Base-by-base conservation (phyloP, 495 filamentous ascomycete genomes). In the Bathelium albidoporum region DNA sequence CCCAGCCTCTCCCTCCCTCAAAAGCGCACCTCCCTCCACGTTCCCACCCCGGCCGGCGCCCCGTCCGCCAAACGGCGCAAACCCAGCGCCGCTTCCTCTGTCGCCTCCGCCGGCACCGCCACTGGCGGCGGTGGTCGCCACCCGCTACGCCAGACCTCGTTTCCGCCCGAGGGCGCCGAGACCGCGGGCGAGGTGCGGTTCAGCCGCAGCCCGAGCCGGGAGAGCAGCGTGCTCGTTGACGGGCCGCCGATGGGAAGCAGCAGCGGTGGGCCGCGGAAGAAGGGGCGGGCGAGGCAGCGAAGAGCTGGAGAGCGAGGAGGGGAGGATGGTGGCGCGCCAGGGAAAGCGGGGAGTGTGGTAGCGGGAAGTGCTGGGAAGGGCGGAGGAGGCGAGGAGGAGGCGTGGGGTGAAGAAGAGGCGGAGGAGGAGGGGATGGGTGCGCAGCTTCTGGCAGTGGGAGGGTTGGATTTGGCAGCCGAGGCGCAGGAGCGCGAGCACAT, bases 111-210 rank as follows among this genome's bases (percentile, higher is more conserved):
- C 34, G 34, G 34, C 34, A 39, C 34, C 34, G 34, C n/a, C 34
- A 39, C 34, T 39, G 5, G 5, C 34, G 5, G 5, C 34, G 34
- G n/a, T n/a, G n/a, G n/a, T n/a, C 34, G 14, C 9, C 90, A 95
- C 72, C 89, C 89, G 11, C 86, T 96, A 22, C 88, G 91, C 32
- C 90, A 95, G 70, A 94, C 91, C 58, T 93, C 91, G 0, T 96
- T 95, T 73, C 88, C 90, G 0, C 88, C 83, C 2, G 77, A 82
- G 0, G 73, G 71, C 29, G 71, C 80, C 34, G 73, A 79, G 55
- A 71, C 68, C 3, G 73, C 73, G 59, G 73, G 67, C 20, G 73
- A 72, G 9, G 73, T 73, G 5, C 76, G 72, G 2, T 80, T 73
- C 49, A n/a, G 12, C 12, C 49, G 49, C 2, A 55, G 49, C 49